A percentile compares a stretch with the other conserved stretches of the same genome.
Conservation (phyloP, 2,329 filamentous ascomycete genomes). For the Rhynchosporium secalis region DNA sequence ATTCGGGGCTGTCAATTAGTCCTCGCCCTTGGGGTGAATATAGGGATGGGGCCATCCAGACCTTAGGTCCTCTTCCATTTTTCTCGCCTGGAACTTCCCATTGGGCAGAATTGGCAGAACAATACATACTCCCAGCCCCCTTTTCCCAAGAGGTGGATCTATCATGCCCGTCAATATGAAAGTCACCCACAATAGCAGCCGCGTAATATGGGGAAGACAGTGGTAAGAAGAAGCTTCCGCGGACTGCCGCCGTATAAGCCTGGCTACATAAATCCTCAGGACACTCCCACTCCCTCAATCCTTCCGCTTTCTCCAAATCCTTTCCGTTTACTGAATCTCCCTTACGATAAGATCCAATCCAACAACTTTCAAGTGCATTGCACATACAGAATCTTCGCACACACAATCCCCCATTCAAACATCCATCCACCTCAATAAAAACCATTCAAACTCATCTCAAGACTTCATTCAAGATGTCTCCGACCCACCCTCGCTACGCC, state of each 20-base stretch:
- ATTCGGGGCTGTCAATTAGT: neutral
- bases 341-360: too few relatives aligned
- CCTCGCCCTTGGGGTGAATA: neutral
- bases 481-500: neutral
- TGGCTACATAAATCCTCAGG: neutral
- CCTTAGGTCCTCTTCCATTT: neutral
- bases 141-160: neutral
- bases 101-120: neutral
- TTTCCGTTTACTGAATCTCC: neutral
- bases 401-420: neutral
- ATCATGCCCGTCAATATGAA: neutral
- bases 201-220: neutral
- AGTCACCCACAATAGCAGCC: neutral
- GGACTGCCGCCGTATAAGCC: neutral
- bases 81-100: neutral
- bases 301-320: neutral
- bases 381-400: neutral
- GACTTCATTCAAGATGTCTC: neutral
- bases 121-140: neutral
- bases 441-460: neutral
- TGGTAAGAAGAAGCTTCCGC: neutral
- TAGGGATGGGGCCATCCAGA: neutral
- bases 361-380: neutral
- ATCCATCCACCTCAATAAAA: neutral
- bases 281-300: neutral